Base-by-base conservation (phyloP, 768 basidiomycete species). In the Collybiopsis luxurians region DNA sequence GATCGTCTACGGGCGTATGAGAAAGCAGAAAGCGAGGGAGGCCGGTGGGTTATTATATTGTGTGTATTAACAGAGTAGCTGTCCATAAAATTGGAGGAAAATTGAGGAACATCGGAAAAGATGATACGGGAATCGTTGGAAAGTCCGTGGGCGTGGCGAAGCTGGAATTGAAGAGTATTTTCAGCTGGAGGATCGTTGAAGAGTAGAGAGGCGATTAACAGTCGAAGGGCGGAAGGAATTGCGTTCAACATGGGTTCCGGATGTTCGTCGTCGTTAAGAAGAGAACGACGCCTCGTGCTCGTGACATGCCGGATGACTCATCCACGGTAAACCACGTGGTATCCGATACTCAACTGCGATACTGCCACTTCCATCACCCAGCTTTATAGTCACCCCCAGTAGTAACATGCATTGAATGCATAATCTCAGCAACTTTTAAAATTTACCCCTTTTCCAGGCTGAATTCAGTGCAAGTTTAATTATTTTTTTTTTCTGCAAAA, bases 81-180 rank as follows among this genome's bases (percentile, higher is more conserved):
- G 42, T 75, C 70, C 31, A 23, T 4, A 31, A 42, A 31, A 66
- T 52, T 15, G 51, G 61, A 24, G 44, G 73, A 66, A 27, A 72
- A 69, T 12, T 70, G 55, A 54, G 67, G 68, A 30, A 83, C 63
- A 61, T 91, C 78, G 17, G 81, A 72, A 66, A 91, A 87, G 53
- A 89, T 69, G 42, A 84, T 75, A 3, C 78, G 76, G 2, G 85
- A 83, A 21, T 72, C 66, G 59, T 82, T 77, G 43, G 79, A 75
- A 9, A 82, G 62, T 24, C 79, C 84, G 61, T 90, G 86, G 40
- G 79, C 72, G 66, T 90, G 88, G 34, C 88, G 84, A 23, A 90
- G 76, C 30, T 78, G 79, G 69, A 90, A 90, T 30, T 73, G 76
- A 5, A 87, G 64, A 44, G 73, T 57, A 71, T 65, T 71, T 61